Evolutionary conservation across 2,329 filamentous ascomycete genomes (phyloP).

Genomic region (Colletotrichum plurivorum): DNA sequence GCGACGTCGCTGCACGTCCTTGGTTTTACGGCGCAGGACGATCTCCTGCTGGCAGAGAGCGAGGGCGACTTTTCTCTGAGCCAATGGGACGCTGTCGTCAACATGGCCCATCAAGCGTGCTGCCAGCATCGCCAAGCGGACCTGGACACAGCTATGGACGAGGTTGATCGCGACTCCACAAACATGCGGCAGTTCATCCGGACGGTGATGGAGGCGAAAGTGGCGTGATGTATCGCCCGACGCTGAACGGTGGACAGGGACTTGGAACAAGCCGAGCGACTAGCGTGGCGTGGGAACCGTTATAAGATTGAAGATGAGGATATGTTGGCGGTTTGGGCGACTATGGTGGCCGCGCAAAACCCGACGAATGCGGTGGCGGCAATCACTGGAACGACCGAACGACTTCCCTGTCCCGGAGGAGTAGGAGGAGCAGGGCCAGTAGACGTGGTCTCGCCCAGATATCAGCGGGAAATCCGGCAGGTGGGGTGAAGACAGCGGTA

Average conservation of each 20-base stretch:
- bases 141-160: constrained; percentile 61
- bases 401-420: constrained; percentile 1
- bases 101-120: constrained; percentile 77
- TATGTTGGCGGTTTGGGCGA: neutral
- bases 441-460: neutral
- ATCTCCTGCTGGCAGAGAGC: constrained; percentile 84
- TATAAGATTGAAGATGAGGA: neutral
- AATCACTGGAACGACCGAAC: neutral
- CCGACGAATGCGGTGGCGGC: neutral
- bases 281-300: neutral
- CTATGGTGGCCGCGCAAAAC: neutral
- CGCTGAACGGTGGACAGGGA: constrained; percentile 13
- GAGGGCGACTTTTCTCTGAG: constrained; percentile 82
- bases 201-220: constrained; percentile 70
- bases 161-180: constrained; percentile 59
- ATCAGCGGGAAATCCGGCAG: constrained; percentile 8
- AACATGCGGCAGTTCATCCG: constrained; percentile 73
- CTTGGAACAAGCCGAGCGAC: constrained; percentile 22
- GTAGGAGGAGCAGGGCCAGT: constrained; percentile 1
- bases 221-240: constrained; percentile 49
- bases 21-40: constrained; percentile 81
- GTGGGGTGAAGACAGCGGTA: constrained; percentile 12
- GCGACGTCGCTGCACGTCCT: constrained; percentile 86
- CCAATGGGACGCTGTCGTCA: constrained; percentile 81
- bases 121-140: constrained; percentile 58